Conservation (phyloP, 2,329 filamentous ascomycete species). For the Penicillium occitanis region DNA sequence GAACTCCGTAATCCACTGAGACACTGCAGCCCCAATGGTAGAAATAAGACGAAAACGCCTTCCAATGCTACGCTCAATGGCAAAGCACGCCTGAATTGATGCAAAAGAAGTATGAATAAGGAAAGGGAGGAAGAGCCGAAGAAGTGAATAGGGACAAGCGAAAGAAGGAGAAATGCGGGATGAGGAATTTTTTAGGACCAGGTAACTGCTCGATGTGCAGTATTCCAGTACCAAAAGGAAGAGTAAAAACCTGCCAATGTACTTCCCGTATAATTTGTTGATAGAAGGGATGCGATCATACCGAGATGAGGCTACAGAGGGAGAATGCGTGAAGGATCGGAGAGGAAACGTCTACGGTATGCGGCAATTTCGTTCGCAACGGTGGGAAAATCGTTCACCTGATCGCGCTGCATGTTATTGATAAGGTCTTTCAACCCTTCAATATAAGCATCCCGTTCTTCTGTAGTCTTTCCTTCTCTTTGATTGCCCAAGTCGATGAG, state of each 20-base stretch:
- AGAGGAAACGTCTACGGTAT: slow-evolving; percentile 52
- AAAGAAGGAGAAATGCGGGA: slow-evolving; percentile 16
- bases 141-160: slow-evolving; percentile 24
- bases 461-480: slow-evolving; percentile 46
- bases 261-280: not conserved
- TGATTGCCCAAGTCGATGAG: slow-evolving; percentile 51
- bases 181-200: not conserved
- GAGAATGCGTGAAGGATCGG: slow-evolving; percentile 48
- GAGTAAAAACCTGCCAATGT: not conserved
- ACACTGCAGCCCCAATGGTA: slow-evolving; percentile 23
- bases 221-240: not conserved
- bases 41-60: slow-evolving; percentile 23
- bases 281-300: slow-evolving; percentile 15
- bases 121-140: slow-evolving; percentile 14
- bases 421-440: slow-evolving; percentile 50
- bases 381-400: slow-evolving; percentile 52
- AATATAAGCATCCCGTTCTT: slow-evolving; percentile 47
- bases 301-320: slow-evolving; percentile 41
- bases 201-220: slow-evolving; percentile 7
- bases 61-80: slow-evolving; percentile 26
- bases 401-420: slow-evolving; percentile 50
- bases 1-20: slow-evolving; percentile 14
- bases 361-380: slow-evolving; percentile 51
- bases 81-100: slow-evolving; percentile 23
- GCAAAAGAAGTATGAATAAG: slow-evolving; percentile 19